Conservation (phyloP, 805 yeast genomes). For the Kluyveromyces wickerhamii region DNA sequence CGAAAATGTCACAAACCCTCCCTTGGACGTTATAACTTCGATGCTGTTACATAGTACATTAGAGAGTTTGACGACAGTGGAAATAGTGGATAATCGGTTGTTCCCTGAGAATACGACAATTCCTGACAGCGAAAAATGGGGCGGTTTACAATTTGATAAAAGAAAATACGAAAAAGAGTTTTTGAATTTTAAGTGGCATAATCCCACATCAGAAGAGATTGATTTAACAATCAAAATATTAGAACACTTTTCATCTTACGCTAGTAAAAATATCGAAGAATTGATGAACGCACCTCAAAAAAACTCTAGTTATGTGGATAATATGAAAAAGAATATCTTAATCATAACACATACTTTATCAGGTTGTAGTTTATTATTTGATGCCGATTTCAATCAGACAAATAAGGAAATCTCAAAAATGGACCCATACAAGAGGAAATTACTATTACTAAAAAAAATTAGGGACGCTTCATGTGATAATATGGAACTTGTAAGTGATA, state of each 20-base stretch:
- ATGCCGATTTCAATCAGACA: constrained; percentile 50
- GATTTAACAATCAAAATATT: constrained; percentile 54
- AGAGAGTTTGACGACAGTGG: constrained; percentile 53
- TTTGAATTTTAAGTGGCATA: constrained; percentile 64
- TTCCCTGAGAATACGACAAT: constrained; percentile 38
- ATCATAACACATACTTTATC: constrained; percentile 54
- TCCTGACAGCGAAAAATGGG: constrained; percentile 49
- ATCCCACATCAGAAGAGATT: constrained; percentile 51
- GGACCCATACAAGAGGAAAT: constrained; percentile 16
- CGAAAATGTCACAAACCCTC: constrained; percentile 37
- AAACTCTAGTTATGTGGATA: constrained; percentile 35
- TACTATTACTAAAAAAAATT: constrained; percentile 30
- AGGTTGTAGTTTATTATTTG: constrained; percentile 66
- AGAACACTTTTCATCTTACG: constrained; percentile 37
- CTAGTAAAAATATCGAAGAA: constrained; percentile 37
- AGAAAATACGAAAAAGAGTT: constrained; percentile 41
- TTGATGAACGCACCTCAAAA: constrained; percentile 17
- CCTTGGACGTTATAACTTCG: constrained; percentile 50
- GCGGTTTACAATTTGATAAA: constrained; percentile 56
- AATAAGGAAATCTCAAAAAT: constrained; percentile 12
- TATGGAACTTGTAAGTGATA: constrained; percentile 32
- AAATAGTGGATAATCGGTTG: constrained; percentile 47
- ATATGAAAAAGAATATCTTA: constrained; percentile 44
- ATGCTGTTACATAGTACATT: constrained; percentile 61
- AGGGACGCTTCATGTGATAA: constrained; percentile 30